Evolutionary conservation across 2,329 filamentous ascomycete species (phyloP), one percentile per base, ranked within the genome.

Genomic region (Mycogone perniciosa): DNA sequence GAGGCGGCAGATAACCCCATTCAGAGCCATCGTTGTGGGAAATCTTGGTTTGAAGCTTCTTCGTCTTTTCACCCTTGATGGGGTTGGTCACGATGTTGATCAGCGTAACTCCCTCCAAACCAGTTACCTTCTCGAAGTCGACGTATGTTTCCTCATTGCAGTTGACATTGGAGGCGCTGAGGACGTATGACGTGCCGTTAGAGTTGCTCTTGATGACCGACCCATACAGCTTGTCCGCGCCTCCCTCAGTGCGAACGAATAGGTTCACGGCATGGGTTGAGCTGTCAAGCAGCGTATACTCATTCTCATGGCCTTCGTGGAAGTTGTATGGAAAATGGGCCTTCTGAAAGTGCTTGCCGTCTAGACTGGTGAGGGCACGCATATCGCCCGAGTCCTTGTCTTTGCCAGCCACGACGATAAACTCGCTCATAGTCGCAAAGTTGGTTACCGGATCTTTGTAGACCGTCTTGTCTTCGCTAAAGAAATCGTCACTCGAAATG

Each of bases 191-290:
- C 1, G 93, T 99, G 48, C 93, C 93, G 64, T 99, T 97, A 61
- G 90, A 96, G 73, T 99, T 99, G 64, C 90, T 96, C 80, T 97
- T 99, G 69, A 99, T 82, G 59, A 99, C 89, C 27, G 86, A 86
- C 35, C 93, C 93, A 60, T 88, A 90, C 53, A 86, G 81, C 46
- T 79, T 81, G 13, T 82, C 85, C 46, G 75, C 65, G 4, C 74
- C 73, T 38, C 77, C 79, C 60, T 87, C 85, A 38, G 89, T 88
- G 1, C 87, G 90, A 43, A 97, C 92, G 63, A 97, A 95, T 52
- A 99, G 72, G 70, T 97, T 97, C 52, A 99, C 80, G 1, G 93
- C 88, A 67, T 97, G 92, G 0, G 90, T 96, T 1, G 89, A 93
- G 68, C 91, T 96, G 65, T 96, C 91, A 31, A 99, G 77, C 3